Evolutionary conservation across 2,329 filamentous ascomycete genomes (phyloP).

Genomic region (Colletotrichum tofieldiae): DNA sequence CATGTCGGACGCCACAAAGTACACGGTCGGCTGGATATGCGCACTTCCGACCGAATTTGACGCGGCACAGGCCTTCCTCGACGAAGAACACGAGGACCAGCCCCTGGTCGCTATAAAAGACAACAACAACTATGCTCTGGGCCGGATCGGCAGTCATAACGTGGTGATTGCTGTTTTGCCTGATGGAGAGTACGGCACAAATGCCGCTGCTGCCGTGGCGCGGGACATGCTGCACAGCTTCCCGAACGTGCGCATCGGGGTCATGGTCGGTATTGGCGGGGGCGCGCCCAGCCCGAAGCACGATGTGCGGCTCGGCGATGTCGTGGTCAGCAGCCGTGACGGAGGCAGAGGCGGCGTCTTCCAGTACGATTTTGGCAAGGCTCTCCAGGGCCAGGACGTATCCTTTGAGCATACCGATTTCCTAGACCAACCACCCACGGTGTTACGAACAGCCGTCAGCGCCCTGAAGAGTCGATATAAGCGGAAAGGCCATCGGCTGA

Average conservation of each 20-base stretch:
- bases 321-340: constrained; percentile 13
- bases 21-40: constrained; percentile 53
- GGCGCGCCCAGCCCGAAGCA: constrained; percentile 52
- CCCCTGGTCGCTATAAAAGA: constrained; percentile 41
- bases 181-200: constrained; percentile 49
- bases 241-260: constrained; percentile 46
- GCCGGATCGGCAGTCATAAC: constrained; percentile 51
- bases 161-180: constrained; percentile 53
- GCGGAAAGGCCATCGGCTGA: not conserved
- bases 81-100: constrained; percentile 43
- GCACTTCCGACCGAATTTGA: constrained; percentile 48
- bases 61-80: constrained; percentile 50
- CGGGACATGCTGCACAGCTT: constrained; percentile 54
- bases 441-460: constrained; percentile 3
- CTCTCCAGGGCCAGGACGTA: constrained; percentile 4
- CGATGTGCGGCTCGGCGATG: constrained; percentile 52
- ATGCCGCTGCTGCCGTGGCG: constrained; percentile 52
- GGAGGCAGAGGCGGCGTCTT: constrained; percentile 22
- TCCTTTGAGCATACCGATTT: constrained; percentile 20
- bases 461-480: not conserved
- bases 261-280: constrained; percentile 51
- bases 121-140: constrained; percentile 50
- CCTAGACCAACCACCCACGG: constrained; percentile 24
- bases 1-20: constrained; percentile 22
- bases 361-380: constrained; percentile 41